Evolutionary conservation across 2,329 filamentous ascomycete genomes (phyloP).

Genomic region (Sarocladium kiliense): DNA sequence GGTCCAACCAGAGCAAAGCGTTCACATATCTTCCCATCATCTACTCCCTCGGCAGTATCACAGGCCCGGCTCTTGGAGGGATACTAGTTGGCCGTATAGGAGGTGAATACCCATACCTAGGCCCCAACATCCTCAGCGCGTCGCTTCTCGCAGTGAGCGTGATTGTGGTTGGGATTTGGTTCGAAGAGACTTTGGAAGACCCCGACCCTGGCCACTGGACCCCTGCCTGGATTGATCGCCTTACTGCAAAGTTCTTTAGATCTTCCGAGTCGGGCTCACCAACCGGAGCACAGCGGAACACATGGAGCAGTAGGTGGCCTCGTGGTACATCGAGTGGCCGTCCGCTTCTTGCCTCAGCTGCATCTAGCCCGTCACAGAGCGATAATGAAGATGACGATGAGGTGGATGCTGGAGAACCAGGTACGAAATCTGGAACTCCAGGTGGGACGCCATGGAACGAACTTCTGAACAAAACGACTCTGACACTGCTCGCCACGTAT

Average conservation of each 20-base stretch:
- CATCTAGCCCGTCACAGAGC: slow-evolving; percentile 21
- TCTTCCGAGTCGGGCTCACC: slow-evolving; percentile 12
- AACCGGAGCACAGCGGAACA: slow-evolving; percentile 17
- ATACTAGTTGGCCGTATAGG: slow-evolving; percentile 62
- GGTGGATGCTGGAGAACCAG: slow-evolving; percentile 13
- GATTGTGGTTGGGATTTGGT: slow-evolving; percentile 68
- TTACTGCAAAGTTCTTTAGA: slow-evolving; percentile 15
- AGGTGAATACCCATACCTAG: slow-evolving; percentile 72
- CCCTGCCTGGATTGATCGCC: slow-evolving; percentile 27
- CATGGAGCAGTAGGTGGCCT: slow-evolving; percentile 36
- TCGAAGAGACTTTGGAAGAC: slow-evolving; percentile 68
- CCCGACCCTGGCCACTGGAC: slow-evolving; percentile 21
- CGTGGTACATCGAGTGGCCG: slow-evolving; percentile 18
- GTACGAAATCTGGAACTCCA: slow-evolving; percentile 16
- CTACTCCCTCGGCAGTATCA: slow-evolving; percentile 93
- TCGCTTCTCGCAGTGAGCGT: slow-evolving; percentile 68
- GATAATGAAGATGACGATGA: slow-evolving; percentile 17
- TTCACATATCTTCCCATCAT: slow-evolving; percentile 94
- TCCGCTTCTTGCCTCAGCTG: slow-evolving; percentile 23
- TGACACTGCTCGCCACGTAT: slow-evolving; percentile 79
- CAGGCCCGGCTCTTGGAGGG: slow-evolving; percentile 86
- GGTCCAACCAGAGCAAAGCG: slow-evolving; percentile 86
- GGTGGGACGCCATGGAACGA: slow-evolving; percentile 41
- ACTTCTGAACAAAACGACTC: slow-evolving; percentile 72
- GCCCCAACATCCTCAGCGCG: slow-evolving; percentile 77